A percentile compares a stretch with the other conserved stretches of the same genome.
Evolutionary conservation across 208 protist genomes (phyloP).

Genomic region (Trypanosoma theileri): DNA sequence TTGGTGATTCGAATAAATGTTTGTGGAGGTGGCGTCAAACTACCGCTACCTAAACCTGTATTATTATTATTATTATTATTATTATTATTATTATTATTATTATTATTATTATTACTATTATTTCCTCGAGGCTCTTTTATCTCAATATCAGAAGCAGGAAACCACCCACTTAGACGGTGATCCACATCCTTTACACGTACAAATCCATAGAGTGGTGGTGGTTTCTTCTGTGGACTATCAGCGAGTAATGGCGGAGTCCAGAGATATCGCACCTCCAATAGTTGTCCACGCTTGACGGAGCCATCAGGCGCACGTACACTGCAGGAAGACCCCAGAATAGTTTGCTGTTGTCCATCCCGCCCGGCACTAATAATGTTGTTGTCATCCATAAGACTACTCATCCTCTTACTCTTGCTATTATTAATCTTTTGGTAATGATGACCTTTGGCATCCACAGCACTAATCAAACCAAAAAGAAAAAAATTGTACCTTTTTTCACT

Average conservation of each 20-base stretch:
- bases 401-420: background rate
- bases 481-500: no score
- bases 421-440: no score
- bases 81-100: slow-evolving; percentile 1
- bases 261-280: slow-evolving; percentile 71
- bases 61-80: slow-evolving; percentile 2
- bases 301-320: slow-evolving; percentile 20
- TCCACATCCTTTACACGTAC: slow-evolving; percentile 77
- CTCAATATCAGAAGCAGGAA: slow-evolving; percentile 53
- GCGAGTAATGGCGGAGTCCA: slow-evolving; percentile 36
- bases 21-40: background rate
- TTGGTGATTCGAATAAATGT: slow-evolving; percentile 10
- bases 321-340: slow-evolving; percentile 30
- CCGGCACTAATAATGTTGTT: background rate
- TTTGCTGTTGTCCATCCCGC: slow-evolving; percentile 6
- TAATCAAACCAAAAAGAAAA: no score
- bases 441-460: no score
- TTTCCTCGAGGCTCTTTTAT: slow-evolving; percentile 35
- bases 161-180: slow-evolving; percentile 80
- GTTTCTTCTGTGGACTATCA: background rate
- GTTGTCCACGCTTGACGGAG: slow-evolving; percentile 21
- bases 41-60: slow-evolving; percentile 3
- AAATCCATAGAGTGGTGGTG: slow-evolving; percentile 54
- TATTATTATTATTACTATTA: background rate
- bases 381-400: background rate